Evolutionary conservation across 331 rosid genomes (phyloP), one percentile per base, ranked within the genome.

Genomic region (Saraca asoca): DNA sequence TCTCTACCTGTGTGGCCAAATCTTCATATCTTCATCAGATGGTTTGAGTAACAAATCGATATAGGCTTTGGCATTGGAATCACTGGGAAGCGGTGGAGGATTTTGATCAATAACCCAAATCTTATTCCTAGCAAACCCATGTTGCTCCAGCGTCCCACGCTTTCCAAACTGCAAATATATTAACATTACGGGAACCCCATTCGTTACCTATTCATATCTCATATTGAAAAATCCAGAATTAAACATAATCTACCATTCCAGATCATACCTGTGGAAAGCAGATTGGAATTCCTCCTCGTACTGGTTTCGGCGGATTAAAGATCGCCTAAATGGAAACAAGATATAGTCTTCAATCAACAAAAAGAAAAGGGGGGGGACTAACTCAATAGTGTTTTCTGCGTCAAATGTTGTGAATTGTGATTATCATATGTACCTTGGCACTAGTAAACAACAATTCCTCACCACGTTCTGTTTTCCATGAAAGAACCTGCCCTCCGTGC

Each of bases 231-330:
- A 24, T 24, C 31, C 31, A 24, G 31, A 24, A 12, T 20, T 19
- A 39, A 1, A 43, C 49, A 2, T 42, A 42, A 55, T 16, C 1
- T 39, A 4, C 43, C 8, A 31, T 10, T 38, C 38, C 55, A 52
- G 11, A 4, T 41, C 2, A 31, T 72, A 89, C 96, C 90, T 94
- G 97, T 16, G 98, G 97, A 46, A 94, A 94, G 73, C 98, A 90
- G 53, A 90, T 86, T 71, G 91, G 92, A 66, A 94, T 90, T 74
- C 98, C 98, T 75, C 97, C 98, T 73, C 97, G 62, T 2, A 90
- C 90, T 50, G 97, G 85, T 39, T 63, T 81, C 2, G 98, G 96
- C 42, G 95, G 96, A 78, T 62, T 80, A 55, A 84, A 86, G 54
- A 84, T 69, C 13, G 98, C 95, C 98, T 93, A 18, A 52, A 59